Evolutionary conservation across 208 protist genomes (phyloP).

Genomic region (Leishmania mexicana): DNA sequence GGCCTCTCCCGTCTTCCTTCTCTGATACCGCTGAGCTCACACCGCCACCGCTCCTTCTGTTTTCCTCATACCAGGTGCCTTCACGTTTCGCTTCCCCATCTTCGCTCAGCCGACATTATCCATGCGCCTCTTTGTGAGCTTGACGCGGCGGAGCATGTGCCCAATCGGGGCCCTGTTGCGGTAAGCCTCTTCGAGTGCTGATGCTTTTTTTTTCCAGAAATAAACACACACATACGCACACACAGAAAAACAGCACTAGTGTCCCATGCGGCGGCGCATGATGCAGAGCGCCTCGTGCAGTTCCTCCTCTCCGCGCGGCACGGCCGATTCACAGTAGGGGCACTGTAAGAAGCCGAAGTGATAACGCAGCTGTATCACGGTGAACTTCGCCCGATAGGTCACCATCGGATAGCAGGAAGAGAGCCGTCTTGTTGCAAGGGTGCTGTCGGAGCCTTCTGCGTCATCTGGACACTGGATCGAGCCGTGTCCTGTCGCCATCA

Average conservation of each 20-base stretch:
- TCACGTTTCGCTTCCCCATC: background rate
- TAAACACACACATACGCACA: background rate
- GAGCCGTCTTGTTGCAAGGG: background rate
- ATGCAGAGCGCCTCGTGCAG: slow-evolving; percentile 43
- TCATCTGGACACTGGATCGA: background rate
- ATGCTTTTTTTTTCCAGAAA: background rate
- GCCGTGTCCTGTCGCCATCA: slow-evolving; percentile 42
- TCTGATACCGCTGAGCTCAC: background rate
- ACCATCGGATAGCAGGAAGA: slow-evolving; percentile 43
- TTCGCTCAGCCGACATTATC: background rate
- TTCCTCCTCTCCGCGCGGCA: slow-evolving; percentile 23
- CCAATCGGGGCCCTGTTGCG: background rate
- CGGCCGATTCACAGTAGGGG: slow-evolving; percentile 33
- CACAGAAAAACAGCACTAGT: background rate
- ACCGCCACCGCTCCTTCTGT: background rate
- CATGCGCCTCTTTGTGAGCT: background rate
- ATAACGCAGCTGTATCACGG: slow-evolving; percentile 33
- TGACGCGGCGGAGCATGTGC: background rate
- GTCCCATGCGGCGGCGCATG: slow-evolving; percentile 6
- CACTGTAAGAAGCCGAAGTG: slow-evolving; percentile 51
- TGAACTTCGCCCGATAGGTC: slow-evolving; percentile 58
- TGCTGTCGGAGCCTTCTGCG: background rate
- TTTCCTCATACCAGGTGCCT: background rate
- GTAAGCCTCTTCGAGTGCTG: background rate
- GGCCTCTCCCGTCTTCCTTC: background rate